These are phyloP conservation scores for Eleusine indica DNA, from an alignment of 176 grass and related monocot species.

Conservation along the genomic window DNA sequence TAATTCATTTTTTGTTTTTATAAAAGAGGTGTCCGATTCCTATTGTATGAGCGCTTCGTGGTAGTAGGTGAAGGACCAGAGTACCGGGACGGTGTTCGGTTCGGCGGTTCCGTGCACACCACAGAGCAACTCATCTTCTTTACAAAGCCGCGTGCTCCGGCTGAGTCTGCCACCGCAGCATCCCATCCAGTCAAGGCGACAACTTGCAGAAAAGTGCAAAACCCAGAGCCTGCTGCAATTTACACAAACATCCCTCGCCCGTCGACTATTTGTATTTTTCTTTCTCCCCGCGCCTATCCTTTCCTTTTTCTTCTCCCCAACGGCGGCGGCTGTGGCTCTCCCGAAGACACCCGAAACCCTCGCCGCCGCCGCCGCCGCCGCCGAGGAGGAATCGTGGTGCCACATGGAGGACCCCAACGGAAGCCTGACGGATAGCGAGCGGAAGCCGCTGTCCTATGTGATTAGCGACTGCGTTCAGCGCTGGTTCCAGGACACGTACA, in stretches of 20 bases:
- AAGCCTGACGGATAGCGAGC: conserved; percentile 10
- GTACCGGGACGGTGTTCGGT: background rate
- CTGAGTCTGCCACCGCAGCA: background rate
- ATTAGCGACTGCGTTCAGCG: conserved; percentile 78
- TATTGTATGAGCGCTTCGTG: background rate
- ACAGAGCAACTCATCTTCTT: too few relatives aligned
- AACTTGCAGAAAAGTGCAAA: conserved; percentile 7
- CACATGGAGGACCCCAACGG: conserved; percentile 44
- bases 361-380: background rate
- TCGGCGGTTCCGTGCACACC: background rate
- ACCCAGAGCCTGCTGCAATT: background rate
- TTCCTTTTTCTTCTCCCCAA: background rate
- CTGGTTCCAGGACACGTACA: conserved; percentile 86
- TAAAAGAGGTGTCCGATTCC: too few relatives aligned
- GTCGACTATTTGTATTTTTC: conserved; percentile 30
- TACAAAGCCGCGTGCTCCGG: conserved; percentile 7
- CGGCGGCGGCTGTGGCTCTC: conserved; percentile 7
- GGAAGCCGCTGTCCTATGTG: conserved; percentile 68
- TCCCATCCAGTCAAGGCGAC: background rate
- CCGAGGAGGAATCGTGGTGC: background rate
- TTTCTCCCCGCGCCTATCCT: conserved; percentile 20
- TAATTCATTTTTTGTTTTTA: too few relatives aligned
- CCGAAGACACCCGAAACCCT: background rate
- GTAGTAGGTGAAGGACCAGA: background rate
- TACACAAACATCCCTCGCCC: conserved; percentile 23